A percentile compares a stretch with the other conserved stretches of the same genome.
phyloP scores from a whole-genome alignment of 495 filamentous ascomycete species.

The Massariosphaeria phaeospora region DNA sequence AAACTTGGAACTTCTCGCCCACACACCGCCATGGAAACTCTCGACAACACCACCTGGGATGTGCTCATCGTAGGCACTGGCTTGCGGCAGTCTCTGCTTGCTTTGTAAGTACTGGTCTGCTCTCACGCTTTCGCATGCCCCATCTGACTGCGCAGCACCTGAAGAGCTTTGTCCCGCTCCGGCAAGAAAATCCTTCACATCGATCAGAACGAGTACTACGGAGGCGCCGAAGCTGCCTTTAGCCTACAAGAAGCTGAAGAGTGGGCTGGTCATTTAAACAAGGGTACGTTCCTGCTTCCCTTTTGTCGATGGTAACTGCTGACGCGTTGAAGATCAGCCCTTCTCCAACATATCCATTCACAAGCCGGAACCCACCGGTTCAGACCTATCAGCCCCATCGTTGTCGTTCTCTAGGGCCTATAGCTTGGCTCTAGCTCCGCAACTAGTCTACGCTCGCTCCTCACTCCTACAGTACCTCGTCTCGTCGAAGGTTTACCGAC shows the following conservation, averaged over 20 bases:
- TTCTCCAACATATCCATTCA: slow-evolving; percentile 26
- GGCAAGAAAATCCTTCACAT: slow-evolving; percentile 87
- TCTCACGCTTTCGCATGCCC: slow-evolving; percentile 33
- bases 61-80: slow-evolving; percentile 87
- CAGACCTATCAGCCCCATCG: slow-evolving; percentile 40
- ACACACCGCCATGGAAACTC: slow-evolving; percentile 62
- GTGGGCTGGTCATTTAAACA: slow-evolving; percentile 58
- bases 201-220: slow-evolving; percentile 84
- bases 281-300: slow-evolving; percentile 38
- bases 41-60: slow-evolving; percentile 82
- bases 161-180: slow-evolving; percentile 86
- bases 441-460: slow-evolving; percentile 80
- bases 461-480: slow-evolving; percentile 70
- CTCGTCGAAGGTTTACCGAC: slow-evolving; percentile 77
- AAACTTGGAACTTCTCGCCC: slow-evolving; percentile 21
- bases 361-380: slow-evolving; percentile 1
- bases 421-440: slow-evolving; percentile 76
- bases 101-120: slow-evolving; percentile 61
- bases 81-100: slow-evolving; percentile 82
- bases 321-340: slow-evolving; percentile 14
- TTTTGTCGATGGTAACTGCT: not conserved
- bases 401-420: slow-evolving; percentile 70
- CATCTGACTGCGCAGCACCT: slow-evolving; percentile 60
- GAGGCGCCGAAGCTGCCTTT: slow-evolving; percentile 78
- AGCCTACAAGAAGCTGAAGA: slow-evolving; percentile 74